Percentiles rank a stretch among this genome's conserved stretches.
phyloP scores from a whole-genome alignment of 83 land plant species.

The Thuja plicata region DNA sequence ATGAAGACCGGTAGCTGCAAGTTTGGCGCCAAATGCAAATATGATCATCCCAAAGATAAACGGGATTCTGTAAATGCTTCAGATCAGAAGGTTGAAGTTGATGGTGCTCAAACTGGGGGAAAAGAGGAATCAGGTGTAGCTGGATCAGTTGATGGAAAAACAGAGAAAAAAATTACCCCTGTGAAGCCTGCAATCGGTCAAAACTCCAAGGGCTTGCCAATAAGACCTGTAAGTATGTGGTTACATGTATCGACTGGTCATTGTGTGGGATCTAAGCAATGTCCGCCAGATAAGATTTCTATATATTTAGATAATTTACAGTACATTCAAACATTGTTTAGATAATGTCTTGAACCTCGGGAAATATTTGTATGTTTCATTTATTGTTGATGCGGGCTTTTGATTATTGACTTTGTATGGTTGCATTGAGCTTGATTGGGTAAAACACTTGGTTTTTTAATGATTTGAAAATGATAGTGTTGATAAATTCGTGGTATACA shows the following conservation, averaged over 20 bases:
- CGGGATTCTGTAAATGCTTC: slow-evolving; percentile 19
- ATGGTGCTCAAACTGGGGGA: slow-evolving; percentile 13
- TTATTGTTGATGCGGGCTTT: background rate
- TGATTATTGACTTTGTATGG: background rate
- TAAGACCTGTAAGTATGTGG: slow-evolving; percentile 52
- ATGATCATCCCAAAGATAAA: slow-evolving; percentile 62
- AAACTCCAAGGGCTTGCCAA: slow-evolving; percentile 75
- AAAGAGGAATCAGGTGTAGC: background rate
- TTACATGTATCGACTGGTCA: background rate
- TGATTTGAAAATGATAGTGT: background rate
- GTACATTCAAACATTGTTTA: too few species aligned
- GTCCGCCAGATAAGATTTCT: background rate
- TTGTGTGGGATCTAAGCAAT: background rate
- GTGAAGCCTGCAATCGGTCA: slow-evolving; percentile 41
- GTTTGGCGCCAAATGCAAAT: slow-evolving; percentile 63
- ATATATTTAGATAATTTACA: background rate
- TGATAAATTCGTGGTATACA: background rate
- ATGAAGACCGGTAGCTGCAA: slow-evolving; percentile 70
- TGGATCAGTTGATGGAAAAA: slow-evolving; percentile 27
- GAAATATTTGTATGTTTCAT: background rate
- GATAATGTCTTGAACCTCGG: background rate
- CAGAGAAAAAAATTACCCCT: slow-evolving; percentile 12
- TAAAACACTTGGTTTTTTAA: background rate
- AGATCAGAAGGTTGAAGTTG: slow-evolving; percentile 19
- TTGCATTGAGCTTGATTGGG: background rate